Percentiles rank a stretch among this genome's conserved stretches.
Evolutionary conservation across 169 alveolate species (phyloP).

Genomic region (Plasmodium falciparum): DNA sequence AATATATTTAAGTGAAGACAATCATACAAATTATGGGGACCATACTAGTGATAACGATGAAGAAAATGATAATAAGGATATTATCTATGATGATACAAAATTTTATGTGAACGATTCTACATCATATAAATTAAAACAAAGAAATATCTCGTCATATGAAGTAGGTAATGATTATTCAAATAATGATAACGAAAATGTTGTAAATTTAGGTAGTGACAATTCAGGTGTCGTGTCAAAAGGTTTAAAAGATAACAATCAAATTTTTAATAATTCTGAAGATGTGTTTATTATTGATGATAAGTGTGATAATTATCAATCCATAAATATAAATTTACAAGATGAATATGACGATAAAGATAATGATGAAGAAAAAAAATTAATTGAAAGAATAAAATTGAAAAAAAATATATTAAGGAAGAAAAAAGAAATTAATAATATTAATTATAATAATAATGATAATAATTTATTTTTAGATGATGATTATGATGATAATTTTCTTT

Average conservation of each 20-base stretch:
- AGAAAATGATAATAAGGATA: neutral
- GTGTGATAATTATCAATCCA: neutral
- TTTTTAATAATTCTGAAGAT: neutral
- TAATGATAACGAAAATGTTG: neutral
- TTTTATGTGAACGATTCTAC: neutral
- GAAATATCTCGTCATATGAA: neutral
- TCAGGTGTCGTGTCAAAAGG: no score
- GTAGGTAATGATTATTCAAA: neutral
- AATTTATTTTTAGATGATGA: neutral
- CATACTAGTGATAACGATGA: neutral
- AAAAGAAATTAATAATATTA: slow-evolving; percentile 8
- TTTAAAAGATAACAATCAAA: no score
- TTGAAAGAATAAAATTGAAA: slow-evolving; percentile 67
- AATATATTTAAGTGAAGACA: neutral
- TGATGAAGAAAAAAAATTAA: slow-evolving; percentile 73
- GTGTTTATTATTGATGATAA: neutral
- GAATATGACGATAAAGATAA: slow-evolving; percentile 22
- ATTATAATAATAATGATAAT: neutral
- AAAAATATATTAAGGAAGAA: slow-evolving; percentile 63
- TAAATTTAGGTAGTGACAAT: no score
- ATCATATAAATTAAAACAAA: neutral
- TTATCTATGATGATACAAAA: neutral
- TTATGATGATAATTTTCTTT: neutral
- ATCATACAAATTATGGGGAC: neutral
- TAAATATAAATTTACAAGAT: slow-evolving; percentile 10